Conservation (phyloP, 1,139 yeast genomes). For the Nematodospora anomalae region DNA sequence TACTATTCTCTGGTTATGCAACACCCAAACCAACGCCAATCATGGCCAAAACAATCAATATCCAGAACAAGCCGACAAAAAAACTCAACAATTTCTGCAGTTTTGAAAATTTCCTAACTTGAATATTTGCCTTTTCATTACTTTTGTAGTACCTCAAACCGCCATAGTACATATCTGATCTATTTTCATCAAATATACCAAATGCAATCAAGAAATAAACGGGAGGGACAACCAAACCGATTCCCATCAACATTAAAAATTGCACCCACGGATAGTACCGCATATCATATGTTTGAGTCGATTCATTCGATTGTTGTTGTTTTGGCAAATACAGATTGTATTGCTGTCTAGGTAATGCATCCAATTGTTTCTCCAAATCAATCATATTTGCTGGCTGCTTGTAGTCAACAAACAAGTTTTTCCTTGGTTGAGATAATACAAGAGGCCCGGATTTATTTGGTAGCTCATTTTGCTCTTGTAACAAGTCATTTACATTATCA, state of each 20-base stretch:
- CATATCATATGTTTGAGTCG: slow-evolving; percentile 3
- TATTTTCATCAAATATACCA: slow-evolving; percentile 34
- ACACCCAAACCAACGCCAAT: slow-evolving; percentile 42
- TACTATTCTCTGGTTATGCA: slow-evolving; percentile 13
- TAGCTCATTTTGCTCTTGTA: neutral
- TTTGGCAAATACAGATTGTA: neutral
- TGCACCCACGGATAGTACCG: slow-evolving; percentile 19
- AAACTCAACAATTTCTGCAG: slow-evolving; percentile 36
- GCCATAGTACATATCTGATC: slow-evolving; percentile 21
- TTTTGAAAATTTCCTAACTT: slow-evolving; percentile 23
- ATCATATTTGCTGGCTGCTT: slow-evolving; percentile 5
- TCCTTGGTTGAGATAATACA: slow-evolving; percentile 13
- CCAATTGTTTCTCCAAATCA: slow-evolving; percentile 10
- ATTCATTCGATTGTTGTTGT: slow-evolving; percentile 4
- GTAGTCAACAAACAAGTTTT: slow-evolving; percentile 5
- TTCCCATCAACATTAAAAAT: slow-evolving; percentile 24
- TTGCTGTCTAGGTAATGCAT: slow-evolving; percentile 1
- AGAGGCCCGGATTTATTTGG: neutral
- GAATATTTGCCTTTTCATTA: slow-evolving; percentile 8
- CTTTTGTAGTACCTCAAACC: slow-evolving; percentile 21
- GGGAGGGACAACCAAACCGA: slow-evolving; percentile 39
- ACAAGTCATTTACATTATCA: neutral
- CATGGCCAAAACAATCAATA: slow-evolving; percentile 36
- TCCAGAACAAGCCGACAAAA: slow-evolving; percentile 36
- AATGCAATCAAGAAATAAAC: slow-evolving; percentile 31